Percentiles rank a stretch among this genome's conserved stretches.
Evolutionary conservation across 129 eudicot species (phyloP).

Genomic region (Tagetes patula): DNA sequence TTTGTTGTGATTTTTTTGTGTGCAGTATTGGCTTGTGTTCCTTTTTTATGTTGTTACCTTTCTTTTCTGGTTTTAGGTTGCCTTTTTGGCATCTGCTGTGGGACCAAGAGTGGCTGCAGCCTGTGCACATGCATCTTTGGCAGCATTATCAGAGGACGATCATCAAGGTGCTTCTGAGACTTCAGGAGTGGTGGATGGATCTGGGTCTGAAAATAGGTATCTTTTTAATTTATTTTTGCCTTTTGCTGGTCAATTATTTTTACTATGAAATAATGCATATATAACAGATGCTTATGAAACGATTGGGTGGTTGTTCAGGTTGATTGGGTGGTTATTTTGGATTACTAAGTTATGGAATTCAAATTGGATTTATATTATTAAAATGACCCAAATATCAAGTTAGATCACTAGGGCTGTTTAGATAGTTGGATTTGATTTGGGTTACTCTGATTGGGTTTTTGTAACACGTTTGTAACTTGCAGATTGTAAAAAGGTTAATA

Average conservation of each 20-base stretch:
- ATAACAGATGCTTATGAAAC: conserved; percentile 7
- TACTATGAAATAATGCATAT: conserved; percentile 5
- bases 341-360: background rate
- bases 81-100: conserved; percentile 90
- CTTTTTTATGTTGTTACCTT: conserved; percentile 7
- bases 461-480: background rate
- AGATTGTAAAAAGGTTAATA: background rate
- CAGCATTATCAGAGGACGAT: conserved; percentile 63
- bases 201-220: conserved; percentile 46
- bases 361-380: background rate
- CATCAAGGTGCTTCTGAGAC: conserved; percentile 39
- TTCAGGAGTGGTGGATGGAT: conserved; percentile 39
- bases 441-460: background rate
- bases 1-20: conserved; percentile 9
- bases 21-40: background rate
- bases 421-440: background rate
- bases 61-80: conserved; percentile 57
- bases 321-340: conserved; percentile 7
- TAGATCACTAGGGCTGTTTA: background rate
- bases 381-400: background rate
- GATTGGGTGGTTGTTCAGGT: background rate
- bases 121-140: conserved; percentile 95
- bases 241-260: conserved; percentile 6
- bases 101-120: conserved; percentile 99
- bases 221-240: background rate